A percentile compares a stretch with the other conserved stretches of the same genome.
These are phyloP conservation scores for Penicillium desertorum DNA, from an alignment of 495 filamentous ascomycete genomes.

Conservation along the genomic window DNA sequence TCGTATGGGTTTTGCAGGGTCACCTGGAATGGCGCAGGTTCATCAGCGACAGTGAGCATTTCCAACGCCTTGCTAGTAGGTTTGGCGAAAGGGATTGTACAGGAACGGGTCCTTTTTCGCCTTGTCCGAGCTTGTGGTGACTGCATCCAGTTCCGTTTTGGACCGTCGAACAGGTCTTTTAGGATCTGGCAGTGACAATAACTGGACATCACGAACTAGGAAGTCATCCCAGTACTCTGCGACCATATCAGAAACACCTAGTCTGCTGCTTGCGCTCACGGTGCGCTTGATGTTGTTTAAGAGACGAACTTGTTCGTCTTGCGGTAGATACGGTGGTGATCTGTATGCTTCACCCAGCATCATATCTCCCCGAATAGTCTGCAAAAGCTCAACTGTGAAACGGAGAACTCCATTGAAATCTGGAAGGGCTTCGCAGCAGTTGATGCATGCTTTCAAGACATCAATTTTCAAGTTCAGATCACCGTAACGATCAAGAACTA, in stretches of 20 bases:
- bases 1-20: slow-evolving; percentile 93
- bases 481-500: slow-evolving; percentile 43
- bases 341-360: slow-evolving; percentile 55
- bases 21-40: slow-evolving; percentile 71
- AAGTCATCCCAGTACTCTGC: slow-evolving; percentile 98
- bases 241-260: slow-evolving; percentile 66
- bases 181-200: slow-evolving; percentile 53
- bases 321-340: slow-evolving; percentile 61
- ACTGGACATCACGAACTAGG: slow-evolving; percentile 75
- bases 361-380: slow-evolving; percentile 71
- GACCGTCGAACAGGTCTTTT: slow-evolving; percentile 68
- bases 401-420: slow-evolving; percentile 85
- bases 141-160: slow-evolving; percentile 67
- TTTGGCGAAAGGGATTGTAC: slow-evolving; percentile 87
- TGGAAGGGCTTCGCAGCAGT: slow-evolving; percentile 88
- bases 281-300: slow-evolving; percentile 82
- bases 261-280: slow-evolving; percentile 66
- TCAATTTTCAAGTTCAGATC: slow-evolving; percentile 71
- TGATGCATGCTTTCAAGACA: slow-evolving; percentile 79
- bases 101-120: slow-evolving; percentile 80
- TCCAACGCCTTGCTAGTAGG: slow-evolving; percentile 60
- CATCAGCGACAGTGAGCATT: slow-evolving; percentile 69
- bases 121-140: slow-evolving; percentile 49
- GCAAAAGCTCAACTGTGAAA: slow-evolving; percentile 79
- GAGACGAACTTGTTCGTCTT: slow-evolving; percentile 82